Conservation (phyloP, 805 yeast species). For the Cyberlindnera euphorbiiphila region DNA sequence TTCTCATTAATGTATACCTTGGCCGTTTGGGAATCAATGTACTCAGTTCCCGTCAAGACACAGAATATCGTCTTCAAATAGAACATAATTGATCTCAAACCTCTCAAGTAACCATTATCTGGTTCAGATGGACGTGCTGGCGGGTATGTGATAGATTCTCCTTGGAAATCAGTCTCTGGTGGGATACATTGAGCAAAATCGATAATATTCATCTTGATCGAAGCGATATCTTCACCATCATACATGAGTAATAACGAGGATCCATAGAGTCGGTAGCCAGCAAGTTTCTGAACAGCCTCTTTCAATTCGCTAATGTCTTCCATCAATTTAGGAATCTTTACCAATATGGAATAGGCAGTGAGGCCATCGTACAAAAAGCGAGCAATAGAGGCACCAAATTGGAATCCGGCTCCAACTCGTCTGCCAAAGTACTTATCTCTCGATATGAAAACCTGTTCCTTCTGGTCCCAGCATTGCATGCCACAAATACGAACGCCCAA, state of each 20-base stretch:
- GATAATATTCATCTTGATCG: slow-evolving; percentile 63
- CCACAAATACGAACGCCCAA: slow-evolving; percentile 96
- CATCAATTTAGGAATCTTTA: slow-evolving; percentile 66
- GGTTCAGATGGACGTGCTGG: slow-evolving; percentile 61
- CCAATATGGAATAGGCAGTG: slow-evolving; percentile 50
- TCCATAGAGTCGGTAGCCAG: slow-evolving; percentile 87
- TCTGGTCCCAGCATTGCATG: slow-evolving; percentile 73
- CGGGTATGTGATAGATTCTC: slow-evolving; percentile 53
- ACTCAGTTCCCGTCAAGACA: slow-evolving; percentile 44
- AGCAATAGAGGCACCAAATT: slow-evolving; percentile 70
- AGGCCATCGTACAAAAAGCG: slow-evolving; percentile 79
- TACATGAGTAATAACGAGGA: slow-evolving; percentile 85
- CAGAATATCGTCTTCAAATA: slow-evolving; percentile 62
- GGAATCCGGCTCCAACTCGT: slow-evolving; percentile 60
- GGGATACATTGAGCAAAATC: slow-evolving; percentile 95
- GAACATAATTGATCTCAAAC: slow-evolving; percentile 65
- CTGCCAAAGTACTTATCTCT: slow-evolving; percentile 94
- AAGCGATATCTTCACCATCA: slow-evolving; percentile 51
- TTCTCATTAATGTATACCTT: slow-evolving; percentile 20
- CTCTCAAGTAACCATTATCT: slow-evolving; percentile 84
- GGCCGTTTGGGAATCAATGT: slow-evolving; percentile 26
- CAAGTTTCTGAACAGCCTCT: slow-evolving; percentile 48
- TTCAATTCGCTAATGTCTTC: slow-evolving; percentile 56
- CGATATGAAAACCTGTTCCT: slow-evolving; percentile 46
- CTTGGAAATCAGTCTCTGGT: slow-evolving; percentile 42